Percentiles rank a stretch among this genome's conserved stretches.
phyloP scores from a whole-genome alignment of 805 yeast species.

The Spathaspora boniae region DNA sequence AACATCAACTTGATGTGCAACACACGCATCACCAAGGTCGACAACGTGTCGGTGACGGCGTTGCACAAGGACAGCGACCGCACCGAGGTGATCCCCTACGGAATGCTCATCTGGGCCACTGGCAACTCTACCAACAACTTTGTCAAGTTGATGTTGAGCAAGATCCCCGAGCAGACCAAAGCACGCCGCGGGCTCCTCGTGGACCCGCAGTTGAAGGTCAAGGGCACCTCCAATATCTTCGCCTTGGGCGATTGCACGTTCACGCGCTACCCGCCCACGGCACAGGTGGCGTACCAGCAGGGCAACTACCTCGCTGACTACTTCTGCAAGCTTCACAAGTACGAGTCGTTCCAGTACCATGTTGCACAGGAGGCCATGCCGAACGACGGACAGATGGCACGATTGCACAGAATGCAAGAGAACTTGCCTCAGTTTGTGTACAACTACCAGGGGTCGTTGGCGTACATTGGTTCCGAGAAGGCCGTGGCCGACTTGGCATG shows the following conservation, averaged over 20 bases:
- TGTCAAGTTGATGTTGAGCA: constrained; percentile 58
- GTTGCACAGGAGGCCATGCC: constrained; percentile 38
- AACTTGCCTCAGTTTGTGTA: constrained; percentile 66
- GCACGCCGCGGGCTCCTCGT: constrained; percentile 89
- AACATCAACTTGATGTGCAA: constrained; percentile 74
- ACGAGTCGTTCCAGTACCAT: constrained; percentile 53
- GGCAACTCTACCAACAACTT: constrained; percentile 89
- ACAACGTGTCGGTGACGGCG: constrained; percentile 65
- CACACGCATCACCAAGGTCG: constrained; percentile 86
- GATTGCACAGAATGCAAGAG: constrained; percentile 38
- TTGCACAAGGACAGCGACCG: constrained; percentile 67
- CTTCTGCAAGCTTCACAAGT: constrained; percentile 60
- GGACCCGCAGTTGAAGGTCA: constrained; percentile 74
- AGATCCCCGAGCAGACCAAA: constrained; percentile 71
- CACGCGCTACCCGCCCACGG: constrained; percentile 91
- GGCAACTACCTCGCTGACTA: constrained; percentile 76
- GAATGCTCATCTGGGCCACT: constrained; percentile 95
- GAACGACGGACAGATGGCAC: constrained; percentile 43
- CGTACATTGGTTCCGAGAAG: constrained; percentile 88
- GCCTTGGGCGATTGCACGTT: constrained; percentile 95
- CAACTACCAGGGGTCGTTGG: constrained; percentile 88
- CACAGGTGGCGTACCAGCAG: constrained; percentile 95
- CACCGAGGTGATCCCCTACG: constrained; percentile 71
- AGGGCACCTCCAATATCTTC: constrained; percentile 78
- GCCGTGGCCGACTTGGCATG: constrained; percentile 90